These are phyloP conservation scores for Mallotus japonicus DNA, from an alignment of 441 rosid species.

Conservation along the genomic window DNA sequence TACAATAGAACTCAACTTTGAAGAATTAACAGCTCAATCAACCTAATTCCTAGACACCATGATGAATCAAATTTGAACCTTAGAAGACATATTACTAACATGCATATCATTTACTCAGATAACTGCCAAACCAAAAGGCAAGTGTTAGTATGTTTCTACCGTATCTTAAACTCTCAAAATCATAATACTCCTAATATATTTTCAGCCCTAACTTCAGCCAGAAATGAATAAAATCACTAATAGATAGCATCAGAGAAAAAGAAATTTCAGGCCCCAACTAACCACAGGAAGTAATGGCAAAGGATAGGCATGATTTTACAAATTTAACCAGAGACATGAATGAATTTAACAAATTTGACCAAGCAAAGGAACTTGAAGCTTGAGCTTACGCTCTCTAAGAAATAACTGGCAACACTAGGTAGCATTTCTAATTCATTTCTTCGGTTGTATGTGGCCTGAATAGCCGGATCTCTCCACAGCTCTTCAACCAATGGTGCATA, in stretches of 20 bases:
- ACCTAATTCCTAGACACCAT: background rate
- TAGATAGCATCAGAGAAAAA: background rate
- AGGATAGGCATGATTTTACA: background rate
- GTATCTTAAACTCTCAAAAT: background rate
- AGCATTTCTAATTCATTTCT: slow-evolving; percentile 74
- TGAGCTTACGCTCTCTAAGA: slow-evolving; percentile 67
- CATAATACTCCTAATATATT: background rate
- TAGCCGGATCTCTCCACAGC: slow-evolving; percentile 82
- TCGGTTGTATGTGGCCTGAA: slow-evolving; percentile 80
- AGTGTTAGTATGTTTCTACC: too few relatives aligned
- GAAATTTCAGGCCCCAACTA: background rate
- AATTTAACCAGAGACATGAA: too few relatives aligned
- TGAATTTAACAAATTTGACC: slow-evolving; percentile 2
- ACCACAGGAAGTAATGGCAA: background rate
- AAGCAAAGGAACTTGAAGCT: slow-evolving; percentile 23
- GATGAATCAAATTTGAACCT: too few relatives aligned
- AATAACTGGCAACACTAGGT: slow-evolving; percentile 84
- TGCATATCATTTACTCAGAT: background rate
- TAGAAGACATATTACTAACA: background rate
- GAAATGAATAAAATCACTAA: background rate
- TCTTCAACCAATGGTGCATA: slow-evolving; percentile 82
- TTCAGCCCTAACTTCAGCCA: background rate
- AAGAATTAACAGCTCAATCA: background rate
- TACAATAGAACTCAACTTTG: background rate
- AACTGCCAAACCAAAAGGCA: background rate